phyloP scores from a whole-genome alignment of 257 asterid species.

The Nemophila menziesii region DNA sequence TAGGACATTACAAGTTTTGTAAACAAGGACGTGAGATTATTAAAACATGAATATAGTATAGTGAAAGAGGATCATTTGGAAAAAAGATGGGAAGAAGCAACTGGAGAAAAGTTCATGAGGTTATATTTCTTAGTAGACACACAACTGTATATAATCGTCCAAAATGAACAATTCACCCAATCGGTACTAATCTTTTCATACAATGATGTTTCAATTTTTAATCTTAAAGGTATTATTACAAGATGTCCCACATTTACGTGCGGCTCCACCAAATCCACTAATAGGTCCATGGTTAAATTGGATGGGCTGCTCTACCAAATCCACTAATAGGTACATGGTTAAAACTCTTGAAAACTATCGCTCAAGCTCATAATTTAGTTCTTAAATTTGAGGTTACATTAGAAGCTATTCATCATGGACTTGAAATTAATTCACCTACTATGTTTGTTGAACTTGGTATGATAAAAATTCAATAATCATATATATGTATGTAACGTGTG shows the following conservation, averaged over 20 bases:
- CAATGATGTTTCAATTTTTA: neutral
- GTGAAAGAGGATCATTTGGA: constrained; percentile 27
- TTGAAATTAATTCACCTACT: too few relatives aligned
- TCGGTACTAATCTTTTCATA: constrained; percentile 15
- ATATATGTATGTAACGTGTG: too few relatives aligned
- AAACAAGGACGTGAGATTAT: constrained; percentile 24
- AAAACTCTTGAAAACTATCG: constrained; percentile 22
- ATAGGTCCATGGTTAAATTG: constrained; percentile 26
- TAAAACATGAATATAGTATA: constrained; percentile 20
- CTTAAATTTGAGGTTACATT: constrained; percentile 31
- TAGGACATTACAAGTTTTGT: constrained; percentile 25
- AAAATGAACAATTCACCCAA: constrained; percentile 27
- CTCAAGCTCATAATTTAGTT: constrained; percentile 18
- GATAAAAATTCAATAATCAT: too few relatives aligned
- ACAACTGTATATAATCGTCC: constrained; percentile 26
- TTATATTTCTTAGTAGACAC: constrained; percentile 28
- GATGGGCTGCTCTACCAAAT: constrained; percentile 33
- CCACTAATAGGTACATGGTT: constrained; percentile 32
- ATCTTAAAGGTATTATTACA: neutral
- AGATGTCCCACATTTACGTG: constrained; percentile 29
- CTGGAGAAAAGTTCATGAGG: constrained; percentile 23
- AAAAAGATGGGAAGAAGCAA: constrained; percentile 22
- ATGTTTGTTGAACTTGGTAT: too few relatives aligned
- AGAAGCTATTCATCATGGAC: too few relatives aligned
- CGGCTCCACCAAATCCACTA: constrained; percentile 15